phyloP scores from a whole-genome alignment of 352 stramenopile species.

The Thalassiosira exigua region DNA sequence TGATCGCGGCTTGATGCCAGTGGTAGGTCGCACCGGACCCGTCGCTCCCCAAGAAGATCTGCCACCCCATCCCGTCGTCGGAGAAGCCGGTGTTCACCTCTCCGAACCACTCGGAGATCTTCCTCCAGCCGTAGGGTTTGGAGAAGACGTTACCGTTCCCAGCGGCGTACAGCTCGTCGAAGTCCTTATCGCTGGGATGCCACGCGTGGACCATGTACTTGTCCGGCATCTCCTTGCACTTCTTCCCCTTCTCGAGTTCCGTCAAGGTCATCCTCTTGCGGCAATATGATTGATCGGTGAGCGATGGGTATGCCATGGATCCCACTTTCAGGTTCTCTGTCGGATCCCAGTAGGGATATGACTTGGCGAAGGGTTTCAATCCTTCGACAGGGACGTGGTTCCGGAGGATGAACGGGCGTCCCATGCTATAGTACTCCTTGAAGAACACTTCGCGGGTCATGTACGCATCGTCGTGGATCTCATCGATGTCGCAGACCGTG shows the following conservation, averaged over 20 bases:
- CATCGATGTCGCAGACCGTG: too few relatives aligned
- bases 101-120: too few relatives aligned
- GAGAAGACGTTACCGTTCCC: too few relatives aligned
- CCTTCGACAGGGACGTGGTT: conserved; percentile 7
- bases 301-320: conserved; percentile 28
- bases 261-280: conserved; percentile 5
- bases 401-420: conserved; percentile 26
- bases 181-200: conserved; percentile 18
- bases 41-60: conserved; percentile 42
- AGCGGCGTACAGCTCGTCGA: conserved; percentile 8
- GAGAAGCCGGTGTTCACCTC: too few relatives aligned
- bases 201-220: conserved; percentile 30
- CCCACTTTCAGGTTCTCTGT: too few relatives aligned
- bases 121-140: too few relatives aligned
- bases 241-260: conserved; percentile 21
- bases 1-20: conserved; percentile 41
- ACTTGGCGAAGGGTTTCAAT: conserved; percentile 34
- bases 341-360: too few relatives aligned
- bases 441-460: conserved; percentile 18
- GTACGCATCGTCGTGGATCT: too few relatives aligned
- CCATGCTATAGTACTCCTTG: conserved; percentile 34
- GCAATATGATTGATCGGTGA: conserved; percentile 29
- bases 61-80: too few relatives aligned
- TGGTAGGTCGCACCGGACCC: conserved; percentile 34
- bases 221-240: conserved; percentile 32